phyloP scores from a whole-genome alignment of 495 filamentous ascomycete species.

The Aspergillus homomorphus region DNA sequence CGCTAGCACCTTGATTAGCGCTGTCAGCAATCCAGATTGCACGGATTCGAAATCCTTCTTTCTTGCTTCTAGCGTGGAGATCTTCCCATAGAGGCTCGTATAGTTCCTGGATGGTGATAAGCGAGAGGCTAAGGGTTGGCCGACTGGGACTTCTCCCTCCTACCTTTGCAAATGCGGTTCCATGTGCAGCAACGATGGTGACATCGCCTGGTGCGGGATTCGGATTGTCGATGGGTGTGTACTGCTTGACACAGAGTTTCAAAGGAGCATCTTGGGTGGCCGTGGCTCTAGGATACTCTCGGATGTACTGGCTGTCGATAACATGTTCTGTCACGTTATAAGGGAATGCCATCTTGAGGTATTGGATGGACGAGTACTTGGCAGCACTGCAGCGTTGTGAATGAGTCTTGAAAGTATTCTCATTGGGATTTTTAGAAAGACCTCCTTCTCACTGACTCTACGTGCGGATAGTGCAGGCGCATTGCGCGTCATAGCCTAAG shows the following conservation, averaged over 20 bases:
- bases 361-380: not conserved
- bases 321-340: conserved; percentile 50
- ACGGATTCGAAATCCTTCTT: conserved; percentile 55
- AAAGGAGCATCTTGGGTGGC: conserved; percentile 53
- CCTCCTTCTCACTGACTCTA: not conserved
- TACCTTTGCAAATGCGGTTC: conserved; percentile 73
- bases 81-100: conserved; percentile 80
- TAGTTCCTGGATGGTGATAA: conserved; percentile 49
- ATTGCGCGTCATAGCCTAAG: not conserved
- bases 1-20: conserved; percentile 62
- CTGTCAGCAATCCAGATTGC: conserved; percentile 75
- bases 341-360: conserved; percentile 13
- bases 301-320: conserved; percentile 56
- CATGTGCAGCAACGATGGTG: conserved; percentile 70
- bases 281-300: conserved; percentile 58
- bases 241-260: conserved; percentile 67
- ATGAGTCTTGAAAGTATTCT: not conserved
- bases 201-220: conserved; percentile 57
- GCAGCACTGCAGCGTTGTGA: not conserved
- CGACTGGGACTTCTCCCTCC: not conserved
- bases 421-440: not conserved
- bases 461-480: not conserved
- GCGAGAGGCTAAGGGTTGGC: not conserved
- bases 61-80: conserved; percentile 41
- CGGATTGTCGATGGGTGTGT: conserved; percentile 57